A percentile compares a stretch with the other conserved stretches of the same genome.
phyloP scores from a whole-genome alignment of 129 eudicot genomes.

The Centaurea solstitialis region DNA sequence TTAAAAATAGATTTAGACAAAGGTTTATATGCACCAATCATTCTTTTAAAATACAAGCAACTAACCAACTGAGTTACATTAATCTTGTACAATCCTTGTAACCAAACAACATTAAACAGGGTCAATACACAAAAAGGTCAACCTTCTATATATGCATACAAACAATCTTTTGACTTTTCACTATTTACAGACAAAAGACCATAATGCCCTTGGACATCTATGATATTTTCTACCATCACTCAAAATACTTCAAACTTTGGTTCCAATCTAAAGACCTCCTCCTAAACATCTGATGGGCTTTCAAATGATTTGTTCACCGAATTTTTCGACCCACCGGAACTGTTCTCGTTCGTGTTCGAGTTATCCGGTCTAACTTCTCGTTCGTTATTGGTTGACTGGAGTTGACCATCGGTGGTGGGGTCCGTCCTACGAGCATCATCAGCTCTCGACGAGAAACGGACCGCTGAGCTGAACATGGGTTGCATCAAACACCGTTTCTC shows the following conservation, averaged over 20 bases:
- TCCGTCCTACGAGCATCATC: conserved; percentile 30
- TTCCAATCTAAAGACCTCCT: conserved; percentile 3
- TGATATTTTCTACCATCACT: conserved; percentile 3
- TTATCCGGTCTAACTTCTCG: conserved; percentile 28
- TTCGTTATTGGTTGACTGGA: conserved; percentile 23
- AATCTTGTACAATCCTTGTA: neutral
- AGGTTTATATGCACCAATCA: too few species aligned
- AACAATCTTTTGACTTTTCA: conserved; percentile 7
- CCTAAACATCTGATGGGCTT: conserved; percentile 51
- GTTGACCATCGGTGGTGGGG: conserved; percentile 37
- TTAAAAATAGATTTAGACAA: too few species aligned
- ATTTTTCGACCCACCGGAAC: conserved; percentile 29
- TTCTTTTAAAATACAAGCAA: too few species aligned
- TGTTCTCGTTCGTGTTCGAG: conserved; percentile 23
- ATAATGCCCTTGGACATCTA: conserved; percentile 12
- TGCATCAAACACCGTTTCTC: conserved; percentile 67
- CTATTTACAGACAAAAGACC: conserved; percentile 17
- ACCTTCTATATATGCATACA: conserved; percentile 24
- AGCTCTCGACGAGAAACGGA: conserved; percentile 41
- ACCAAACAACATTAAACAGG: neutral
- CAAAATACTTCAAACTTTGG: conserved; percentile 14
- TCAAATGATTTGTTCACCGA: conserved; percentile 40
- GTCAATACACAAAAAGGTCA: neutral
- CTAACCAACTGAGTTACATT: too few species aligned
- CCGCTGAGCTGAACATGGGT: conserved; percentile 80